Base-by-base conservation (phyloP, 2,329 filamentous ascomycete genomes). In the Penicillium brevicompactum region DNA sequence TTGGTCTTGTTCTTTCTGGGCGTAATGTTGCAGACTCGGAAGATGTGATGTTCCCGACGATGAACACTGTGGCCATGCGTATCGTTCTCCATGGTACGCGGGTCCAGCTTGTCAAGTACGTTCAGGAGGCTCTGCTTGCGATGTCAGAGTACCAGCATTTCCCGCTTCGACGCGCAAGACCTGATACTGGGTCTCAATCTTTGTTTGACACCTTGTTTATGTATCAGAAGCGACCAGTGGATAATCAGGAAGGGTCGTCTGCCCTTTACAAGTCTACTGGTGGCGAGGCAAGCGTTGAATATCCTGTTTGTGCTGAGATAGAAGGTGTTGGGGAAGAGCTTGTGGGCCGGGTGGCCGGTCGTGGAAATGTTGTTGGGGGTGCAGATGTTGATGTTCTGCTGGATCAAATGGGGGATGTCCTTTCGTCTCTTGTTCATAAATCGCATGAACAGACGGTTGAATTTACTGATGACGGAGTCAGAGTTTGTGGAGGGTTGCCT, bases 21-120 rank as follows among this genome's bases (percentile, higher is more conserved):
- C 84, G 93, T n/a, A 90, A 94, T 53, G 86, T 85, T 9, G 87
- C 89, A 44, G 82, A 84, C 14, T 83, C 85, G 0, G 83, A 89
- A 42, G 72, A 83, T 24, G 73, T 93, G 11, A 80, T 92, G 67
- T 97, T 96, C 65, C 93, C 92, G 0, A 91, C 89, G 0, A 96
- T 97, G 90, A 97, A 96, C 67, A 96, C 92, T 0, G 86, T 96
- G 0, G 84, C 88, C 0, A 79, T 96, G 7, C 82, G 92, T 10
- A 83, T 83, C 1, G 80, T 92, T 2, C 70, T 96, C 2, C 89
- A 94, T 63, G 90, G 90, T 1, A 85, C 81, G 0, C 75, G 83
- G 0, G 60, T 71, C 0, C 81, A 86, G 0, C 87, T 95, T 74
- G 74, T 96, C 27, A 80, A 78, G 11, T 89, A 92, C 66, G 80